Conservation (phyloP, 129 eudicot species). For the Artemisia argyi region DNA sequence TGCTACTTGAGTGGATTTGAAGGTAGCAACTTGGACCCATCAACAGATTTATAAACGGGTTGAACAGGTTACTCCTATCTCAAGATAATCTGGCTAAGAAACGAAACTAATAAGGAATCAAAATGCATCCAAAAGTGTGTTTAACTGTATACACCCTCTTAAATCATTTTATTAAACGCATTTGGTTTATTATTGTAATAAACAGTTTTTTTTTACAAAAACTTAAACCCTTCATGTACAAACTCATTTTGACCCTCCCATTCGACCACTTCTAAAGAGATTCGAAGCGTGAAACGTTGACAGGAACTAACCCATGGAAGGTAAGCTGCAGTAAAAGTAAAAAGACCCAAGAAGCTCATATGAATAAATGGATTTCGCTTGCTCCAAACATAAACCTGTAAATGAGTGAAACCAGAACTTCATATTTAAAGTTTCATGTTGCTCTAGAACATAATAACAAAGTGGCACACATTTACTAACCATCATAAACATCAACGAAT, state of each 20-base stretch:
- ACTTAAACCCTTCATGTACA: background rate
- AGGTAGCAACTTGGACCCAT: no score
- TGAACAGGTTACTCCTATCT: no score
- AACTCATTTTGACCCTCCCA: background rate
- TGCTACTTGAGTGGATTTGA: no score
- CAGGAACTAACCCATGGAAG: conserved; percentile 88
- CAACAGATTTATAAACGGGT: no score
- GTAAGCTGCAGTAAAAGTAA: conserved; percentile 96
- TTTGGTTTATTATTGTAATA: no score
- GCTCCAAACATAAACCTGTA: conserved; percentile 97
- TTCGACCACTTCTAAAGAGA: background rate
- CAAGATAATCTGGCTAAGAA: no score
- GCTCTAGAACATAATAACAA: background rate
- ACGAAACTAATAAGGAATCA: no score
- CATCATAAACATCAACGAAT: conserved; percentile 98
- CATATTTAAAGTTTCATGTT: background rate
- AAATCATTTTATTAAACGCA: no score
- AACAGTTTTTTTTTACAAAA: no score
- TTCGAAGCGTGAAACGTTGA: background rate
- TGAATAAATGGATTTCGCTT: conserved; percentile 96
- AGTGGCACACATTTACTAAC: conserved; percentile 38
- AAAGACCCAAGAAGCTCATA: conserved; percentile 98
- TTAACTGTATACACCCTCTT: no score
- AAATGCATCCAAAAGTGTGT: no score
- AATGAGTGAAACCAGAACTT: background rate